phyloP scores from a whole-genome alignment of 176 grass and related monocot species.

The Dactylis glomerata region DNA sequence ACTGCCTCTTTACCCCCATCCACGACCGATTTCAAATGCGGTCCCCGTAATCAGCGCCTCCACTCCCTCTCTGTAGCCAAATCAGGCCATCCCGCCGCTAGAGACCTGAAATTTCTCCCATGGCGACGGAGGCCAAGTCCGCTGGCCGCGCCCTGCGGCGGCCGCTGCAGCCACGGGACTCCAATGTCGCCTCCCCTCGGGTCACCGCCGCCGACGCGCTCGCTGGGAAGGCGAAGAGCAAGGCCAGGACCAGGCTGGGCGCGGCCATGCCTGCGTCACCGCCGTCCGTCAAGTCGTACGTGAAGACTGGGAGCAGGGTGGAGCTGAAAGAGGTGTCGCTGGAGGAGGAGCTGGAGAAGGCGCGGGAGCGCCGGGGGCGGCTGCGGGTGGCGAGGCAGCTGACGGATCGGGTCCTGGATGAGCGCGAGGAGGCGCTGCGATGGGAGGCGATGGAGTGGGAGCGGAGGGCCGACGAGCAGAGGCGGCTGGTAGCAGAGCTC shows the following conservation, averaged over 20 bases:
- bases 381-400: conserved; percentile 28
- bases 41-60: neutral
- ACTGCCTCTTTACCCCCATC: neutral
- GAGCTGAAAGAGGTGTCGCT: conserved; percentile 31
- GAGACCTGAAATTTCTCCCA: neutral
- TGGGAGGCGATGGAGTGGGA: conserved; percentile 30
- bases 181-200: conserved; percentile 19
- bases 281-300: neutral
- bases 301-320: neutral
- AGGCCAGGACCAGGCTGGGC: neutral
- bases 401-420: neutral
- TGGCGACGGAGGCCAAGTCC: conserved; percentile 18
- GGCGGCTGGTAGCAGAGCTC: conserved; percentile 30
- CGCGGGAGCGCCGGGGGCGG: conserved; percentile 27
- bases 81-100: neutral
- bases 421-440: neutral
- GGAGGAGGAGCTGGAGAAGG: conserved; percentile 49
- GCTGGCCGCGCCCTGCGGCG: conserved; percentile 11
- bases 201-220: neutral
- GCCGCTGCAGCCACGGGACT: conserved; percentile 44
- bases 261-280: neutral
- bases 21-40: neutral
- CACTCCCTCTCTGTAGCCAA: neutral
- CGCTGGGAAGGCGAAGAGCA: neutral
- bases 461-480: conserved; percentile 17